Evolutionary conservation across 352 stramenopile genomes (phyloP).

Genomic region (Elongisporangium undulatum): DNA sequence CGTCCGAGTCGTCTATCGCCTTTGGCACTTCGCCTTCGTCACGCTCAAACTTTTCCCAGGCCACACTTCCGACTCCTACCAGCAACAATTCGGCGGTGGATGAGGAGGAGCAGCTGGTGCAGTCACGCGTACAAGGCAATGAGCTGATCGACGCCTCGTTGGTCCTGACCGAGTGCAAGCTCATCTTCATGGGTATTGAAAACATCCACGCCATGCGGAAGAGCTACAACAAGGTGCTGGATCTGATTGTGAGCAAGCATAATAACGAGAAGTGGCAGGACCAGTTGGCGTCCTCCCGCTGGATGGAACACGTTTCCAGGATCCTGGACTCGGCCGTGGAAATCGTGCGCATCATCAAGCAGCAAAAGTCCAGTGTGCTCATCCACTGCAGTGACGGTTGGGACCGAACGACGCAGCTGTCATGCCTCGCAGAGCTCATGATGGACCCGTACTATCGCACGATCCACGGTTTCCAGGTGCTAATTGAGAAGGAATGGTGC

Average conservation of each 20-base stretch:
- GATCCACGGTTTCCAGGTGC: constrained; percentile 72
- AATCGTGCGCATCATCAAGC: constrained; percentile 75
- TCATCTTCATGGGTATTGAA: constrained; percentile 90
- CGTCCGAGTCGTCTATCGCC: constrained; percentile 3
- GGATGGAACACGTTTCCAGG: constrained; percentile 72
- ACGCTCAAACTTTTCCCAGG: constrained; percentile 7
- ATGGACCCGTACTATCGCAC: constrained; percentile 91
- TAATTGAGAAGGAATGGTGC: constrained; percentile 91
- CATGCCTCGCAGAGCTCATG: constrained; percentile 76
- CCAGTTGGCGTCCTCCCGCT: constrained; percentile 63
- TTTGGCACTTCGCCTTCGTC: constrained; percentile 3
- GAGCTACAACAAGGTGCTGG: constrained; percentile 70
- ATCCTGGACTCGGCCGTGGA: constrained; percentile 82
- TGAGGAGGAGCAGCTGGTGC: constrained; percentile 11
- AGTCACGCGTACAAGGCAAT: constrained; percentile 18
- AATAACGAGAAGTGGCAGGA: constrained; percentile 81
- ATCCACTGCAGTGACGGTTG: constrained; percentile 99
- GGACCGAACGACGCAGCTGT: constrained; percentile 93
- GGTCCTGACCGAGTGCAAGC: constrained; percentile 73
- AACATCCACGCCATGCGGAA: constrained; percentile 93
- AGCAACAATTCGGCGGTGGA: constrained; percentile 5
- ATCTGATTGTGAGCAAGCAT: constrained; percentile 57
- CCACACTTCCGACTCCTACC: constrained; percentile 4
- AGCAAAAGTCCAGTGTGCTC: constrained; percentile 90
- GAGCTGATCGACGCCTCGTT: constrained; percentile 45